Percentiles rank a stretch among this genome's conserved stretches.
These are phyloP conservation scores for Aureobasidium sp. DNA, from an alignment of 2,329 filamentous ascomycete genomes.

Conservation along the genomic window DNA sequence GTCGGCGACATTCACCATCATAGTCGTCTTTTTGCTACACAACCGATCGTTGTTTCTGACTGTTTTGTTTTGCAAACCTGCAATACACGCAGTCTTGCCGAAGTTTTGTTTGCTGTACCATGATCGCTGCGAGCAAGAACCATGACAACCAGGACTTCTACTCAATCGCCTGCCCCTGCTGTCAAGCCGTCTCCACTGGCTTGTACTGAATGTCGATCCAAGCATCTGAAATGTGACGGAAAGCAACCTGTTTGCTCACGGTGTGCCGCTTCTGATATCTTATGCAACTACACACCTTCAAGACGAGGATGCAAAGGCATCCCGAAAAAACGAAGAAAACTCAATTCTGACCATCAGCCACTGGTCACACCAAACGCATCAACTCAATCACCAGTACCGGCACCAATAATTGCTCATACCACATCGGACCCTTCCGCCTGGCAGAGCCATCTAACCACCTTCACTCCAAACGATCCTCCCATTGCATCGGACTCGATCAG, in stretches of 20 bases:
- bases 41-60: background rate
- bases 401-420: slow-evolving; percentile 37
- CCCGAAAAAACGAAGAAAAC: slow-evolving; percentile 36
- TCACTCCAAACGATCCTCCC: background rate
- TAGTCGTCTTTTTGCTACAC: background rate
- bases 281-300: slow-evolving; percentile 65
- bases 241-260: slow-evolving; percentile 56
- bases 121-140: background rate
- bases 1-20: slow-evolving; percentile 4
- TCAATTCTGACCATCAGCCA: slow-evolving; percentile 32
- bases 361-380: slow-evolving; percentile 48
- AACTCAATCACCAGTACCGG: slow-evolving; percentile 33
- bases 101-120: background rate
- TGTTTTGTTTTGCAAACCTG: background rate
- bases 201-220: slow-evolving; percentile 37
- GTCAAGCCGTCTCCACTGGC: slow-evolving; percentile 18
- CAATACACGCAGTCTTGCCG: background rate
- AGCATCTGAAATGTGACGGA: slow-evolving; percentile 72
- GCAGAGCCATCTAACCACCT: slow-evolving; percentile 43
- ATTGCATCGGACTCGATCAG: slow-evolving; percentile 9
- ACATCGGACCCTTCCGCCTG: slow-evolving; percentile 42
- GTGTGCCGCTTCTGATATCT: slow-evolving; percentile 49
- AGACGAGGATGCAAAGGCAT: slow-evolving; percentile 66
- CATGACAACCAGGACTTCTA: background rate
- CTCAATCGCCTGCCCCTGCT: background rate